Evolutionary conservation across 768 basidiomycete genomes (phyloP), one percentile per base, ranked within the genome.

Genomic region (Termitomyces heimii): DNA sequence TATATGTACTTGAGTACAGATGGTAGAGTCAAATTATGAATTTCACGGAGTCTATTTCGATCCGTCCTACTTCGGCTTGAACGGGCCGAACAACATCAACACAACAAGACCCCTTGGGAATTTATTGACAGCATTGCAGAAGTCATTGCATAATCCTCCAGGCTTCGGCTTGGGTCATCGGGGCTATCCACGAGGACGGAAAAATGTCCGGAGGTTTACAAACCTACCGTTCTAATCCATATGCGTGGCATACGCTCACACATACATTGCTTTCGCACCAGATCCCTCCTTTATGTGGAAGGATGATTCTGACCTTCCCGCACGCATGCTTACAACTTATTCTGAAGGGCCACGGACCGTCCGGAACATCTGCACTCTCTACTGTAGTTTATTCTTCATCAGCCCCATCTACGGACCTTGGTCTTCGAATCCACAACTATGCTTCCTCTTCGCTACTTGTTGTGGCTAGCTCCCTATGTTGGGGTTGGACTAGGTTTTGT

Each of bases 401-500:
- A 51, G 13, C 7, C 29, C 31, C 8, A 9, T 22, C 39, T 31
- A 18, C 18, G 28, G 13, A 3, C 2, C 16, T 1, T 29, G 2
- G 20, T 24, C n/a, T 24, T n/a, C 29, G 12, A 31, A 31, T 16
- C 28, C 16, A 28, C 20, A 29, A 28, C 14, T 20, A 61, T 60
- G 58, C 22, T 26, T 18, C 46, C 13, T 35, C 46, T 51, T 50
- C 34, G 10, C 34, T 59, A 39, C 31, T 40, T 57, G n/a, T 55
- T 60, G 28, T 62, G 40, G 37, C 31, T 39, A 40, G 62, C 40
- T 31, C 16, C 55, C 10, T 62, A 37, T 26, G 22, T 58, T 9
- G 34, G 45, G 18, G 22, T 26, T 12, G 50, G 43, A 32, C 45
- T 55, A 43, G 65, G 54, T 1, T 54, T 70, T 48, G 62, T 61